Conservation (phyloP, 202 grass and related monocot species). For the Setaria italica region DNA sequence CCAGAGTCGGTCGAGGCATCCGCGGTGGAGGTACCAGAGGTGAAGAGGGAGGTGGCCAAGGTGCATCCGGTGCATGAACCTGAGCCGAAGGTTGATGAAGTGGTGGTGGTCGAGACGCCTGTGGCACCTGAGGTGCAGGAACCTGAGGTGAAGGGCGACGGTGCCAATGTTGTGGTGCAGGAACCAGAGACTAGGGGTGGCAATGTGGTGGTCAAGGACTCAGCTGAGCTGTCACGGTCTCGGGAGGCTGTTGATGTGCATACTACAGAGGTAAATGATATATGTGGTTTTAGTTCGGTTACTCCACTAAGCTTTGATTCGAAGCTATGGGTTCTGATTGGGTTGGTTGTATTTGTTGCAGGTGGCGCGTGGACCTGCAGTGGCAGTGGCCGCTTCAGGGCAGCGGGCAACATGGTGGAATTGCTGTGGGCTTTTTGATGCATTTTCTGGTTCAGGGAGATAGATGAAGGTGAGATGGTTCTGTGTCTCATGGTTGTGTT, state of each 20-base stretch:
- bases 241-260: conserved; percentile 43
- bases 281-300: conserved; percentile 23
- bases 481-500: background rate
- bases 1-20: background rate
- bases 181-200: conserved; percentile 8
- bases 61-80: conserved; percentile 47
- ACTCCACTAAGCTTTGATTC: background rate
- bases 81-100: conserved; percentile 34
- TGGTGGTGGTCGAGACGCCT: conserved; percentile 18
- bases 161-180: background rate
- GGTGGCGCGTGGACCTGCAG: conserved; percentile 50
- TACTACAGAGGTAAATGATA: conserved; percentile 57
- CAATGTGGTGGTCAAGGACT: conserved; percentile 36
- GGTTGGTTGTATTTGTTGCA: conserved; percentile 37
- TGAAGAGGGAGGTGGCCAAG: conserved; percentile 44
- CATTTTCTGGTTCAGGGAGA: conserved; percentile 59
- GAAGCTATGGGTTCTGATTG: conserved; percentile 44
- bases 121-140: conserved; percentile 32
- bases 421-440: conserved; percentile 78
- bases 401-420: conserved; percentile 74
- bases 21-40: conserved; percentile 18
- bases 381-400: conserved; percentile 30
- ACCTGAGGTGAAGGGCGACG: conserved; percentile 38
- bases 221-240: conserved; percentile 37
- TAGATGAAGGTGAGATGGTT: conserved; percentile 66